These are phyloP conservation scores for Helichrysum umbraculigerum DNA, from an alignment of 129 eudicot genomes.

Conservation along the genomic window DNA sequence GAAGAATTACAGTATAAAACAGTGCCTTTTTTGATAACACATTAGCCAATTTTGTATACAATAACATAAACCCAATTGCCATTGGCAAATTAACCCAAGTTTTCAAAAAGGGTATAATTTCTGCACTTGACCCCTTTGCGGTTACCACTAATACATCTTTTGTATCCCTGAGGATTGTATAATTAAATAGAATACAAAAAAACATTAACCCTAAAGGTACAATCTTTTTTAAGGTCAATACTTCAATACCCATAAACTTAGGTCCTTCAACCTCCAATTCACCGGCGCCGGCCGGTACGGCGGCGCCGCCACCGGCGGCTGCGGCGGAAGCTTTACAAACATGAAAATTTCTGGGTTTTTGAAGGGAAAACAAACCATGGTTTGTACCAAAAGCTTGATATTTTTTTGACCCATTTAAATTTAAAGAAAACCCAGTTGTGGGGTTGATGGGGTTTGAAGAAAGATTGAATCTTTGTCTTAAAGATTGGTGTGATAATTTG, in stretches of 20 bases:
- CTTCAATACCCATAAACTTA: conserved; percentile 79
- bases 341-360: conserved; percentile 45
- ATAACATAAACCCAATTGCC: conserved; percentile 96
- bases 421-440: conserved; percentile 42
- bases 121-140: conserved; percentile 99
- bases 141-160: conserved; percentile 98
- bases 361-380: conserved; percentile 32
- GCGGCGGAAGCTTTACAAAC: conserved; percentile 64
- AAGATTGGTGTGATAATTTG: conserved; percentile 42
- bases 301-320: conserved; percentile 43
- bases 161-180: conserved; percentile 91
- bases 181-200: conserved; percentile 89
- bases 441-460: conserved; percentile 32
- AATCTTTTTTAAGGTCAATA: conserved; percentile 76
- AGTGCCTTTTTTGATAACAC: conserved; percentile 86
- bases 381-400: conserved; percentile 54
- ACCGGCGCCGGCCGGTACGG: conserved; percentile 45
- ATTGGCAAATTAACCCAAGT: conserved; percentile 99
- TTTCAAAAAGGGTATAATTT: conserved; percentile 95
- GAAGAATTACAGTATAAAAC: conserved; percentile 73
- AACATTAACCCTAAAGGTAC: conserved; percentile 96
- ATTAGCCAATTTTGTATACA: conserved; percentile 85
- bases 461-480: conserved; percentile 55
- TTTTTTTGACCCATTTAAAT: conserved; percentile 52
- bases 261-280: conserved; percentile 50